Evolutionary conservation across 2,329 filamentous ascomycete genomes (phyloP), one percentile per base, ranked within the genome.

Genomic region (Ascomycota sp.): DNA sequence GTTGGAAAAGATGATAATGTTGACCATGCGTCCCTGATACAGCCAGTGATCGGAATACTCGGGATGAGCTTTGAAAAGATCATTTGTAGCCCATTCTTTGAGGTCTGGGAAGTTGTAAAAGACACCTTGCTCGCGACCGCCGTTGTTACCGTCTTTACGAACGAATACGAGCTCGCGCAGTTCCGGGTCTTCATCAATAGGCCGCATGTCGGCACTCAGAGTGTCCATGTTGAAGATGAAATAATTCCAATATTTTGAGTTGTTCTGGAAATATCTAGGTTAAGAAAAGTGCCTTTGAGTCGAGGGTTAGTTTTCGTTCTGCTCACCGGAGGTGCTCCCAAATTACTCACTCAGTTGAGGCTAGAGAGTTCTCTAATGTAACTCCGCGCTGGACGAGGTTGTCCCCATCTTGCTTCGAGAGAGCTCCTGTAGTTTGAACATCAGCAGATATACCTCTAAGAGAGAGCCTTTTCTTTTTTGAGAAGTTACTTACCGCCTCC

Each of bases 151-250:
- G 19, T 45, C 40, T 29, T 52, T 49, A 23, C 55, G 52, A 4
- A 51, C 38, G 17, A 58, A 37, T 6, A 59, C 48, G 9, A 58
- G 46, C 31, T 45, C 40, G n/a, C 37, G 38, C 7, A 35, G 9
- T 5, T 32, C 33, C 1, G 37, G 30, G 1, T 33, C 31, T 6
- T 20, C 19, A 11, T 35, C 28, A 3, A 37, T 26, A 2, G 32
- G 30, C 2, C 50, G 48, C 50, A 57, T 61, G 4, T 58, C 52
- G 7, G 45, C 47, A 5, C 58, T 57, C 27, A 58, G 45, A 0
- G 43, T n/a, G 1, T 60, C 50, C 0, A 48, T 47, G 36, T 58
- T 47, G 36, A 56, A 42, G 35, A 55, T 43, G 32, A 60, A 59
- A 27, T 50, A 62, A 34, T 56, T 48, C 57, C 57, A 61, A 6